Conservation (phyloP, 345 rosid species). For the Eucalyptus viminalis region DNA sequence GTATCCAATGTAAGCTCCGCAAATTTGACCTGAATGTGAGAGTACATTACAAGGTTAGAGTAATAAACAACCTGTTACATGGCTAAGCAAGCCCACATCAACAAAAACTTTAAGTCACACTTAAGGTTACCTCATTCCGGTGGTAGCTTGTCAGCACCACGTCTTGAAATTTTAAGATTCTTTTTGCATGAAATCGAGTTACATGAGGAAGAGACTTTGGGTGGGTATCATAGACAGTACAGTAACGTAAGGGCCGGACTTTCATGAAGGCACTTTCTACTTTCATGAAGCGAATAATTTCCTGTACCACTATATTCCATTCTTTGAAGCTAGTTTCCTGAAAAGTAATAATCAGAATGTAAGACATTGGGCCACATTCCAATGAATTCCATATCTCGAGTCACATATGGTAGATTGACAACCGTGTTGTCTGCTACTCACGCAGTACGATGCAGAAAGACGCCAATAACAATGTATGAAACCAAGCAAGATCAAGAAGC, state of each 20-base stretch:
- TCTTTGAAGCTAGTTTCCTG: constrained; percentile 87
- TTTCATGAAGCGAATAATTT: constrained; percentile 54
- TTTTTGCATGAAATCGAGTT: constrained; percentile 81
- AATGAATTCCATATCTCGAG: background rate
- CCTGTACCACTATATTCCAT: constrained; percentile 85
- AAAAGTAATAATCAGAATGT: background rate
- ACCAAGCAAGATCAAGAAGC: background rate
- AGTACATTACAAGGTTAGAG: background rate
- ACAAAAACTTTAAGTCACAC: background rate
- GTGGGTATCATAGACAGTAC: constrained; percentile 48
- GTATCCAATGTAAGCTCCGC: constrained; percentile 91
- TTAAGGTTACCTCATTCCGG: constrained; percentile 55
- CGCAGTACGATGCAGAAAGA: background rate
- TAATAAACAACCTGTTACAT: background rate
- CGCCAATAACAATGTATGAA: background rate
- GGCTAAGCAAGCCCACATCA: background rate
- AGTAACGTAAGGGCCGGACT: constrained; percentile 73
- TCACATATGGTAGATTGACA: background rate
- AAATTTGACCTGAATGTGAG: constrained; percentile 63
- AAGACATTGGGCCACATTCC: background rate
- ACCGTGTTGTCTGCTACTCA: background rate
- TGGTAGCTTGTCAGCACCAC: constrained; percentile 81
- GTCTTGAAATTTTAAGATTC: constrained; percentile 66
- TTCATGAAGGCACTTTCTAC: constrained; percentile 25
- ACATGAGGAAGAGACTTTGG: constrained; percentile 64